Percentiles rank a stretch among this genome's conserved stretches.
Evolutionary conservation across 2,329 filamentous ascomycete species (phyloP).

Genomic region (Microdochium trichocladiopsis): DNA sequence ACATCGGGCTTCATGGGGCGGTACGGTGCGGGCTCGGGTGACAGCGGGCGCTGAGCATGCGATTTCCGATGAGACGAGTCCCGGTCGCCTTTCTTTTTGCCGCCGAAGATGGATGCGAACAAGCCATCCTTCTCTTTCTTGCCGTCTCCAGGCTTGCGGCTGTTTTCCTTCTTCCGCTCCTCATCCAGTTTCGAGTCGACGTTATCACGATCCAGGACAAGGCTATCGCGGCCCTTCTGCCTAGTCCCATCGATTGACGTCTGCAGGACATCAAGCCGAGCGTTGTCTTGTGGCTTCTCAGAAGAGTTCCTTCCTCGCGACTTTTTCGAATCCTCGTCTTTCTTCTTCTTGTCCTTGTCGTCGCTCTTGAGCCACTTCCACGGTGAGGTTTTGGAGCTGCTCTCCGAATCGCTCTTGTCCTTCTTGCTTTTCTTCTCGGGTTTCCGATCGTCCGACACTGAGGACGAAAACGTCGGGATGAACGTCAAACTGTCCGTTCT

Average conservation of each 20-base stretch:
- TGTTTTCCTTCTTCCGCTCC: conserved; percentile 75
- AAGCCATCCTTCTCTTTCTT: conserved; percentile 92
- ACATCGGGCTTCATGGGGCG: conserved; percentile 75
- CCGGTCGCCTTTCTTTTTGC: conserved; percentile 79
- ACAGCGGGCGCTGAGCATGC: conserved; percentile 63
- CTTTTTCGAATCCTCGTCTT: conserved; percentile 55
- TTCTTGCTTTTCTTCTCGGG: conserved; percentile 69
- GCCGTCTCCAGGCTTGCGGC: conserved; percentile 62
- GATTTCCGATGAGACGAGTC: conserved; percentile 69
- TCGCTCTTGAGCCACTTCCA: conserved; percentile 83
- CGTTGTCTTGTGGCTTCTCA: conserved; percentile 65
- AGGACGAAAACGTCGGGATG: conserved; percentile 60
- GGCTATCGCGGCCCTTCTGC: conserved; percentile 68
- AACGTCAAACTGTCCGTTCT: conserved; percentile 74
- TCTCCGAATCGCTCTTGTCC: conserved; percentile 57
- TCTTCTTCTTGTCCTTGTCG: conserved; percentile 65
- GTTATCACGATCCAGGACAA: conserved; percentile 74
- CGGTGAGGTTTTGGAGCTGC: conserved; percentile 60
- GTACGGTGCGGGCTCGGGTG: conserved; percentile 69
- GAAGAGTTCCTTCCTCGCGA: conserved; percentile 52
- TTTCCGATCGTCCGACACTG: conserved; percentile 59
- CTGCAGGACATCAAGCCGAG: conserved; percentile 79
- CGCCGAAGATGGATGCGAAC: conserved; percentile 91
- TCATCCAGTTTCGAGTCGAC: conserved; percentile 67
- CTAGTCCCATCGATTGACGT: conserved; percentile 70